phyloP scores from a whole-genome alignment of 2,329 filamentous ascomycete species.

The Hypoxylon sp. region DNA sequence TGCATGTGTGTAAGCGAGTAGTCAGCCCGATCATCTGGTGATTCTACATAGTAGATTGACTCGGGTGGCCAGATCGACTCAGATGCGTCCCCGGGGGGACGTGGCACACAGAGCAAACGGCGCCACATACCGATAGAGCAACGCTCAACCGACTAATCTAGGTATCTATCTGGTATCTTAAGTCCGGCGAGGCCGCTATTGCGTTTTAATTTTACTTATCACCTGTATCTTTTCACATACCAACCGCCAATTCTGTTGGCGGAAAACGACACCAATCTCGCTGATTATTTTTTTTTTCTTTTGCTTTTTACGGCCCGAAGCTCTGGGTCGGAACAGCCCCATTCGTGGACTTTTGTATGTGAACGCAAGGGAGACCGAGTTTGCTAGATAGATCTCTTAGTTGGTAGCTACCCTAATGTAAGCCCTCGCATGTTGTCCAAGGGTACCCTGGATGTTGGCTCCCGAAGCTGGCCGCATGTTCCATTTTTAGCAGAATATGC shows the following conservation, averaged over 20 bases:
- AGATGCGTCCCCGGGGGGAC: slow-evolving; percentile 14
- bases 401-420: background rate
- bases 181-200: background rate
- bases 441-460: background rate
- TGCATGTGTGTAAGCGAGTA: slow-evolving; percentile 13
- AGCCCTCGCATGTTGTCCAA: background rate
- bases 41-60: background rate
- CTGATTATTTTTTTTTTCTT: background rate
- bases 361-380: background rate
- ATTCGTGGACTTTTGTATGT: background rate
- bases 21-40: background rate
- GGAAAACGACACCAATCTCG: background rate
- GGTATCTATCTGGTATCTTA: background rate
- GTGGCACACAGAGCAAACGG: slow-evolving; percentile 23
- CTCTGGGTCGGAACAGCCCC: background rate
- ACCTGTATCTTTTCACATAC: background rate
- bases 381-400: background rate
- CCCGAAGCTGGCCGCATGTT: background rate
- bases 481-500: background rate
- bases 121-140: slow-evolving; percentile 6
- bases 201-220: background rate
- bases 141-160: background rate
- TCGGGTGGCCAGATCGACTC: background rate
- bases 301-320: background rate
- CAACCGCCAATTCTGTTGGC: background rate